A percentile compares a stretch with the other conserved stretches of the same genome.
phyloP scores from a whole-genome alignment of 495 filamentous ascomycete genomes.

The Delitschia confertaspora region DNA sequence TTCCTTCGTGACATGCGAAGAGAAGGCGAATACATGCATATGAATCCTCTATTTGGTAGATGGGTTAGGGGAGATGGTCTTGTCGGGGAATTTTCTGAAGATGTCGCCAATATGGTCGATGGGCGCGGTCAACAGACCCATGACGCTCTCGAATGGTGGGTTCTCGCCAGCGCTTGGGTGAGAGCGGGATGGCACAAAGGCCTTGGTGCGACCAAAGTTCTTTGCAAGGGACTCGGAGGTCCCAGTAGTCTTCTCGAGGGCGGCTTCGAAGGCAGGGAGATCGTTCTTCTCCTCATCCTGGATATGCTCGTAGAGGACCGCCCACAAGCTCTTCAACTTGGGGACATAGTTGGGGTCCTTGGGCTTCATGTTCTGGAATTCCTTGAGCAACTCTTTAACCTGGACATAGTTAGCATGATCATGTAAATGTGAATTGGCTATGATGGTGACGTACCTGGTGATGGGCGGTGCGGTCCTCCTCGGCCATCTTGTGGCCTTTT shows the following conservation, averaged over 20 bases:
- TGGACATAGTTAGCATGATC: constrained; percentile 24
- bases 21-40: too few species aligned
- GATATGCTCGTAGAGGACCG: constrained; percentile 48
- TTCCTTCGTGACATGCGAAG: too few species aligned
- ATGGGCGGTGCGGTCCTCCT: constrained; percentile 54
- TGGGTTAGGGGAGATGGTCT: constrained; percentile 11
- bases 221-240: constrained; percentile 40
- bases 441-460: constrained; percentile 35
- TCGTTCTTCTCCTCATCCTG: constrained; percentile 52
- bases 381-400: constrained; percentile 55
- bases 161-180: constrained; percentile 39
- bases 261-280: constrained; percentile 46
- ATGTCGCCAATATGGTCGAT: constrained; percentile 22
- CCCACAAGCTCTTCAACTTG: constrained; percentile 46
- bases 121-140: constrained; percentile 20
- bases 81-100: constrained; percentile 21
- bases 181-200: constrained; percentile 50
- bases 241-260: constrained; percentile 24
- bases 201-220: constrained; percentile 51
- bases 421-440: neutral
- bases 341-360: constrained; percentile 42
- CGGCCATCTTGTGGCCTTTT: constrained; percentile 44
- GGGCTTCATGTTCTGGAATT: constrained; percentile 49
- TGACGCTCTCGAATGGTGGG: constrained; percentile 24
- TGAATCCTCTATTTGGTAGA: constrained; percentile 8